These are phyloP conservation scores for Pseudisothecium myosuroides DNA, from an alignment of 225 moss, liverwort and hornwort genomes.

Conservation along the genomic window DNA sequence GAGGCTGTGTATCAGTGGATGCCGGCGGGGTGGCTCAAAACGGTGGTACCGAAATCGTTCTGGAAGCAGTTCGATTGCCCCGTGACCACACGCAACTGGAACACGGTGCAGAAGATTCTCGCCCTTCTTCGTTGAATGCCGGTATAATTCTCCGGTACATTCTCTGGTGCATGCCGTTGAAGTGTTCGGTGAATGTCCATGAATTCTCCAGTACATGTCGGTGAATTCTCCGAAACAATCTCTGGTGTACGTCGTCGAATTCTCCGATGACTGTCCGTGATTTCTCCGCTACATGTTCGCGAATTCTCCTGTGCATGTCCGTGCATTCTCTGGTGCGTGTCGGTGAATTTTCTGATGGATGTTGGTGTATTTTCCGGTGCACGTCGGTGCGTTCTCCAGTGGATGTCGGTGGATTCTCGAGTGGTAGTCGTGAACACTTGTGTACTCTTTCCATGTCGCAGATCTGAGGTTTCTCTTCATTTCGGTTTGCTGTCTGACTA, in stretches of 20 bases:
- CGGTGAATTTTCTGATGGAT: not conserved
- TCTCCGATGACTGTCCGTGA: not conserved
- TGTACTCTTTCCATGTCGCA: not conserved
- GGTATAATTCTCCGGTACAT: not conserved
- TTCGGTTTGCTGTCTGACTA: not conserved
- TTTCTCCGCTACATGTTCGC: not conserved
- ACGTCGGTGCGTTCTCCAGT: not conserved
- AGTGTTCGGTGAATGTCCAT: not conserved
- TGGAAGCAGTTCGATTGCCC: conserved; percentile 28
- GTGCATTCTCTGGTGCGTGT: not conserved
- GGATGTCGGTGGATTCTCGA: not conserved
- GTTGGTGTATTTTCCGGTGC: too few species aligned
- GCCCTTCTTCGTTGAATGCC: conserved; percentile 4
- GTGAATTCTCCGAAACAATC: not conserved
- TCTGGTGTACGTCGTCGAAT: not conserved
- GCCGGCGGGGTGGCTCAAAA: conserved; percentile 17
- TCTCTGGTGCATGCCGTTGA: not conserved
- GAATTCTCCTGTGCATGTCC: not conserved
- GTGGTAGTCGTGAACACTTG: not conserved
- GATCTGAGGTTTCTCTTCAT: not conserved
- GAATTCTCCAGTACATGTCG: not conserved
- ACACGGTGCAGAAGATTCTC: conserved; percentile 21
- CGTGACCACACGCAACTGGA: conserved; percentile 39
- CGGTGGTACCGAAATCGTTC: conserved; percentile 21
- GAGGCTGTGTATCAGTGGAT: conserved; percentile 32